Conservation (phyloP, 225 moss, liverwort and hornwort genomes). For the Polytrichum commune region DNA sequence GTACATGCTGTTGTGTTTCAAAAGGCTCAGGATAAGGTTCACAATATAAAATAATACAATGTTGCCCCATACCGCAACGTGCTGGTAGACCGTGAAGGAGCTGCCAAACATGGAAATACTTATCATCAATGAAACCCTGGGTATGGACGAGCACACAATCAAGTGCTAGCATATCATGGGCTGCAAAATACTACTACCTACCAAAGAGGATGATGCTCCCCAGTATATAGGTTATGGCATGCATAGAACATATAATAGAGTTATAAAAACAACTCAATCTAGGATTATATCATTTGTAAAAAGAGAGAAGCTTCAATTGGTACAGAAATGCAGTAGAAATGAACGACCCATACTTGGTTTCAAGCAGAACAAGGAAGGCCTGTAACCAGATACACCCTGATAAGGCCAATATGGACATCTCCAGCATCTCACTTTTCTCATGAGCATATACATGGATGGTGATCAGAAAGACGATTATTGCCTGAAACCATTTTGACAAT, state of each 20-base stretch:
- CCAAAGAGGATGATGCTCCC: background rate
- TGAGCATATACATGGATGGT: slow-evolving; percentile 65
- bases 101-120: slow-evolving; percentile 38
- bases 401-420: slow-evolving; percentile 90
- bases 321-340: slow-evolving; percentile 2
- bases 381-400: slow-evolving; percentile 99
- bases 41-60: slow-evolving; percentile 70
- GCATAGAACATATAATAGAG: too few species aligned
- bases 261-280: too few species aligned
- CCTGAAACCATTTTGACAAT: slow-evolving; percentile 39
- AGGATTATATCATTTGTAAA: too few species aligned
- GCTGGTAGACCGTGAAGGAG: slow-evolving; percentile 75
- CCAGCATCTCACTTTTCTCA: slow-evolving; percentile 62
- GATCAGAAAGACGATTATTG: slow-evolving; percentile 75
- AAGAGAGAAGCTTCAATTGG: too few species aligned
- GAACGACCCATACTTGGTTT: slow-evolving; percentile 72
- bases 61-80: slow-evolving; percentile 77
- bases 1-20: slow-evolving; percentile 73
- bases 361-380: slow-evolving; percentile 72
- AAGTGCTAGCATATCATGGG: too few species aligned
- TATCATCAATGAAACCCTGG: too few species aligned
- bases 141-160: too few species aligned
- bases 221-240: too few species aligned
- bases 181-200: background rate
- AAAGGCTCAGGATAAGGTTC: slow-evolving; percentile 69